A percentile compares a stretch with the other conserved stretches of the same genome.
phyloP scores from a whole-genome alignment of 75 land plant species.

The Azolla pinnata region DNA sequence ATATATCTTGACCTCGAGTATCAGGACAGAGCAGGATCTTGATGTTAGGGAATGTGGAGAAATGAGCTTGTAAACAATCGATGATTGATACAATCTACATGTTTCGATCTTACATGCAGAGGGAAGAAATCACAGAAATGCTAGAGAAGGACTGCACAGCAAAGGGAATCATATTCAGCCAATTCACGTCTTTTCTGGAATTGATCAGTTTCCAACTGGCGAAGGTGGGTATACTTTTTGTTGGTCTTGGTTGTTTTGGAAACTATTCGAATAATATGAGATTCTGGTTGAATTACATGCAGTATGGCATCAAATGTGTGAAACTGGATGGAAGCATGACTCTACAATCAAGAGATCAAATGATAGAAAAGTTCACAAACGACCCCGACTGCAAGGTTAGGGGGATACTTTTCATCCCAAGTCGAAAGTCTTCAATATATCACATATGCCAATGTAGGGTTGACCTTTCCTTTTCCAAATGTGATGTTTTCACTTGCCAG shows the following conservation, averaged over 20 bases:
- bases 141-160: conserved; percentile 72
- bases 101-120: conserved; percentile 25
- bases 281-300: conserved; percentile 13
- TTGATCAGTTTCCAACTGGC: conserved; percentile 54
- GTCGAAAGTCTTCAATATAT: too few species aligned
- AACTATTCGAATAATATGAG: neutral
- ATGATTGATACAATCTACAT: too few species aligned
- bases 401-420: too few species aligned
- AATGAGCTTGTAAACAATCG: neutral
- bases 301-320: conserved; percentile 74
- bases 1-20: too few species aligned
- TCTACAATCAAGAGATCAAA: conserved; percentile 51
- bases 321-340: conserved; percentile 75
- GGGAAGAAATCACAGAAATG: conserved; percentile 80
- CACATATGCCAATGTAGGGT: too few species aligned
- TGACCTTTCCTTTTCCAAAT: too few species aligned
- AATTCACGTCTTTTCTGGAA: conserved; percentile 88
- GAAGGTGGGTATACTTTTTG: conserved; percentile 32
- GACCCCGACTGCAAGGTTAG: conserved; percentile 65
- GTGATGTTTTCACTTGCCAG: conserved; percentile 8
- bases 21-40: too few species aligned
- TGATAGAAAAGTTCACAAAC: conserved; percentile 55
- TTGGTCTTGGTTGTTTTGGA: neutral
- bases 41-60: too few species aligned
- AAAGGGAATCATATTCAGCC: conserved; percentile 89